These are phyloP conservation scores for Ephemerocybe angulata DNA, from an alignment of 768 basidiomycete genomes.

Conservation along the genomic window DNA sequence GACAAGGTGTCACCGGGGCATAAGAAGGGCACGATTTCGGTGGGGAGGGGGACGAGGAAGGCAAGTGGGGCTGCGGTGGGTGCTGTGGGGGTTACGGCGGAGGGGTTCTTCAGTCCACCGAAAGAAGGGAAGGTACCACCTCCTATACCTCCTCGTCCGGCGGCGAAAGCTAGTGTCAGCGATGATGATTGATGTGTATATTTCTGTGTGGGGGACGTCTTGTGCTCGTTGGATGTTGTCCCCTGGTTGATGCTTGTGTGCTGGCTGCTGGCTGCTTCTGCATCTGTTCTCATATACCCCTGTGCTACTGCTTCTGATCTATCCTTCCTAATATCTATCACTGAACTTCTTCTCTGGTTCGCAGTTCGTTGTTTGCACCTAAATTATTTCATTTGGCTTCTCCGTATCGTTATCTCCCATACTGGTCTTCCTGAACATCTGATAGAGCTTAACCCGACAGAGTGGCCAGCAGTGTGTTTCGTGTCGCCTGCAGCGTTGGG, in stretches of 20 bases:
- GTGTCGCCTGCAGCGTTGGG: too few species aligned
- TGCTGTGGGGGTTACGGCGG: slow-evolving; percentile 70
- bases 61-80: slow-evolving; percentile 70
- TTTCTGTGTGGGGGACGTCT: too few species aligned
- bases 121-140: slow-evolving; percentile 31
- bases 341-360: not conserved
- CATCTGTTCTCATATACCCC: not conserved
- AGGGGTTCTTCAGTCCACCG: slow-evolving; percentile 72
- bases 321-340: not conserved
- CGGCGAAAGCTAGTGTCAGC: too few species aligned
- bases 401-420: not conserved
- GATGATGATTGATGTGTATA: too few species aligned
- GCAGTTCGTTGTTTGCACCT: not conserved
- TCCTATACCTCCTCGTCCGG: slow-evolving; percentile 23
- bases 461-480: too few species aligned
- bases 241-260: too few species aligned
- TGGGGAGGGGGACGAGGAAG: slow-evolving; percentile 66
- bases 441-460: too few species aligned
- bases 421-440: too few species aligned
- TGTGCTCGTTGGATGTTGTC: too few species aligned
- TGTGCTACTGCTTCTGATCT: not conserved
- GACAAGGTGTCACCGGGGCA: slow-evolving; percentile 38
- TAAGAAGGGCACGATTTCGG: slow-evolving; percentile 25
- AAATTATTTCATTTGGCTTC: not conserved
- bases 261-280: too few species aligned